Conservation (phyloP, 306 rosid genomes). For the Mimosa bimucronata region DNA sequence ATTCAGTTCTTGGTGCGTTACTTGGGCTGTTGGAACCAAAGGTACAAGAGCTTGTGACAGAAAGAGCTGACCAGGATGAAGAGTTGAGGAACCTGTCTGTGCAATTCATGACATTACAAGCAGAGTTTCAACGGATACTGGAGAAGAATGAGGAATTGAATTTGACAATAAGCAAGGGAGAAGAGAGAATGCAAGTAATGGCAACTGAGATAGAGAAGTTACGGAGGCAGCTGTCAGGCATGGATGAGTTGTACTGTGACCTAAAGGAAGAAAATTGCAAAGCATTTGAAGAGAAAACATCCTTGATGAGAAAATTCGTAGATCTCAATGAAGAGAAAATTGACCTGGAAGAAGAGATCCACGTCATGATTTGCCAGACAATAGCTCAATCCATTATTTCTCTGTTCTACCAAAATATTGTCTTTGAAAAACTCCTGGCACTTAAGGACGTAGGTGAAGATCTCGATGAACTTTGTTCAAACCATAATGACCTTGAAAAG, state of each 20-base stretch:
- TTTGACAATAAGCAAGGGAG: constrained; percentile 60
- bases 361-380: constrained; percentile 58
- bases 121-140: constrained; percentile 50
- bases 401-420: constrained; percentile 56
- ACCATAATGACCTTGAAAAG: constrained; percentile 55
- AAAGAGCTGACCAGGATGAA: constrained; percentile 51
- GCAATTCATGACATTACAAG: constrained; percentile 56
- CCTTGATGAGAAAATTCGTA: constrained; percentile 51
- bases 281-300: constrained; percentile 56
- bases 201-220: constrained; percentile 49
- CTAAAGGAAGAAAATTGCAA: constrained; percentile 59
- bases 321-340: constrained; percentile 55
- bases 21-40: constrained; percentile 63
- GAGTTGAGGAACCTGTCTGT: constrained; percentile 58
- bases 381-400: constrained; percentile 64
- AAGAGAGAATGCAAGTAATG: constrained; percentile 56
- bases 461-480: constrained; percentile 48
- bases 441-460: constrained; percentile 54
- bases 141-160: constrained; percentile 66
- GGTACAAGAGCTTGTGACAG: constrained; percentile 48
- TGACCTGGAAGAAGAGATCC: constrained; percentile 64
- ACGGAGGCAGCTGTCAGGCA: constrained; percentile 51
- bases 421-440: constrained; percentile 57
- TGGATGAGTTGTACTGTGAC: constrained; percentile 51
- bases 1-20: constrained; percentile 63